These are phyloP conservation scores for Peronosclerospora sorghi DNA, from an alignment of 352 stramenopile genomes.

Conservation along the genomic window DNA sequence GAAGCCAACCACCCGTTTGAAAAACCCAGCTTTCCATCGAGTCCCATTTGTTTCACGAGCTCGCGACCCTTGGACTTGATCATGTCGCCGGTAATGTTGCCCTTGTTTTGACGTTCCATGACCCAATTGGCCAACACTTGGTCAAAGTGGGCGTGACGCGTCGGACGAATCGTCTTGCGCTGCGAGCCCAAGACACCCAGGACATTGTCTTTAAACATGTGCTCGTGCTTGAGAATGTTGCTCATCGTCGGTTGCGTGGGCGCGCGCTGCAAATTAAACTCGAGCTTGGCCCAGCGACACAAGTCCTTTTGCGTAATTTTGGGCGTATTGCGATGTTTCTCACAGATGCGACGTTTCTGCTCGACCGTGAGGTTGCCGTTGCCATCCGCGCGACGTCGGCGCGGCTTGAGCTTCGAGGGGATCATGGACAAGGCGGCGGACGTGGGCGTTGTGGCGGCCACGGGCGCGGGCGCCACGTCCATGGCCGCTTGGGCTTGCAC, in stretches of 20 bases:
- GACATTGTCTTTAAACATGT: slow-evolving; percentile 79
- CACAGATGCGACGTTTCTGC: slow-evolving; percentile 81
- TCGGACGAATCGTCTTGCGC: slow-evolving; percentile 78
- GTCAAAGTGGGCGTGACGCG: slow-evolving; percentile 67
- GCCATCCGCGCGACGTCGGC: slow-evolving; percentile 42
- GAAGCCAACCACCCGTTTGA: slow-evolving; percentile 81
- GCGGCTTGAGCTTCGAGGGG: slow-evolving; percentile 10
- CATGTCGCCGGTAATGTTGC: slow-evolving; percentile 83
- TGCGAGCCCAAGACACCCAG: slow-evolving; percentile 62
- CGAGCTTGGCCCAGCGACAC: slow-evolving; percentile 80
- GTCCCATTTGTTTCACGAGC: slow-evolving; percentile 71
- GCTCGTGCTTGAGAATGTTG: slow-evolving; percentile 83
- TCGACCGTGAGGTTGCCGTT: slow-evolving; percentile 78
- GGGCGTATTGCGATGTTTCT: slow-evolving; percentile 76
- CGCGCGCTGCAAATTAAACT: slow-evolving; percentile 78
- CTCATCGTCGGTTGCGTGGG: slow-evolving; percentile 73
- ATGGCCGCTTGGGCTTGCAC: slow-evolving; percentile 1
- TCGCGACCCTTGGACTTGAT: slow-evolving; percentile 81
- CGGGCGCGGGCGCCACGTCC: background rate
- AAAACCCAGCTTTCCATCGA: slow-evolving; percentile 75
- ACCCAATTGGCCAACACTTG: slow-evolving; percentile 83
- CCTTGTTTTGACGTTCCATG: slow-evolving; percentile 83
- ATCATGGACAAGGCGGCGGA: background rate
- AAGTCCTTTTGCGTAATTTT: slow-evolving; percentile 86
- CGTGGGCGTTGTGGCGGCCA: background rate